Conservation (phyloP, 306 rosid species). For the Corylus heterophylla region DNA sequence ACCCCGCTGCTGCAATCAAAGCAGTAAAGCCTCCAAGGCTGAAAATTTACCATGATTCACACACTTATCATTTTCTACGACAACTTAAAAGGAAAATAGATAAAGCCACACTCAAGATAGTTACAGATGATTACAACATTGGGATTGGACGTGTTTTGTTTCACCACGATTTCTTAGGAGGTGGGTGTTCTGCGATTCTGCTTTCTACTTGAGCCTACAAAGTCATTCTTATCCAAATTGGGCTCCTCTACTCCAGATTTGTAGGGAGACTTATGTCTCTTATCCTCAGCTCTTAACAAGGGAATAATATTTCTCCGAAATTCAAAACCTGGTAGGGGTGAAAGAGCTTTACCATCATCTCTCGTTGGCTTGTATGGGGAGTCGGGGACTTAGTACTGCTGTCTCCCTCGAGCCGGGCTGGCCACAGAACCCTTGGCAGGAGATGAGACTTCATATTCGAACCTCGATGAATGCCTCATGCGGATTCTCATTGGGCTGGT, state of each 20-base stretch:
- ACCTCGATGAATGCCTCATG: constrained; percentile 44
- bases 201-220: constrained; percentile 19
- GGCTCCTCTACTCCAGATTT: constrained; percentile 22
- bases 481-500: constrained; percentile 41
- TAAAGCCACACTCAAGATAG: not conserved
- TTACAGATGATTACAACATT: not conserved
- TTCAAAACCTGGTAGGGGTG: constrained; percentile 29
- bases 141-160: not conserved
- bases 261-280: constrained; percentile 49
- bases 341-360: constrained; percentile 24
- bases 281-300: constrained; percentile 45
- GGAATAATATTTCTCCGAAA: constrained; percentile 52
- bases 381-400: constrained; percentile 70
- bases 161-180: not conserved
- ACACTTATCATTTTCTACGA: constrained; percentile 3
- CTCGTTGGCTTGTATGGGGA: constrained; percentile 43
- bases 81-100: not conserved
- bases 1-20: constrained; percentile 75
- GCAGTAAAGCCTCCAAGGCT: constrained; percentile 98
- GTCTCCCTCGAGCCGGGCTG: constrained; percentile 43
- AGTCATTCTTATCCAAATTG: constrained; percentile 20
- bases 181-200: constrained; percentile 26
- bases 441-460: constrained; percentile 38
- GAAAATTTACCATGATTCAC: constrained; percentile 39
- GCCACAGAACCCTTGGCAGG: constrained; percentile 5